These are phyloP conservation scores for Chondrostereum purpureum DNA, from an alignment of 1,284 basidiomycete genomes.

Conservation along the genomic window DNA sequence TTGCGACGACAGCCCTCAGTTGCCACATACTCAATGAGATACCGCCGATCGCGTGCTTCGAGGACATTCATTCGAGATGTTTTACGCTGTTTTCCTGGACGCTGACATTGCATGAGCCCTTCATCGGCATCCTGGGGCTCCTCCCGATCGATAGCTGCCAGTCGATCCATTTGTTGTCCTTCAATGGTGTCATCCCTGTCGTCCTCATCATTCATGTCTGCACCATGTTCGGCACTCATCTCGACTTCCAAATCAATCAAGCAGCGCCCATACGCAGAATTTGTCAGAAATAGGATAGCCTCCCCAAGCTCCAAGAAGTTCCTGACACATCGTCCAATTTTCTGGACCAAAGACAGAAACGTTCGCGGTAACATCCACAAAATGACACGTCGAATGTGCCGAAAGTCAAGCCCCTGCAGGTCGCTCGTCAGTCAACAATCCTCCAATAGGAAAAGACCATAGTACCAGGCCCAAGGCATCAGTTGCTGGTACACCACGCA, in stretches of 20 bases:
- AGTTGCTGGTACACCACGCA: constrained; percentile 7
- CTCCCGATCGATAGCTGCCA: neutral
- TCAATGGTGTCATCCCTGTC: too few species aligned
- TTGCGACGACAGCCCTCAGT: constrained; percentile 11
- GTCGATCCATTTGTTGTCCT: neutral
- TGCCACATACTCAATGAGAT: constrained; percentile 11
- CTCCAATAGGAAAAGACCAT: neutral
- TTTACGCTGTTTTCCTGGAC: too few species aligned
- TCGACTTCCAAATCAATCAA: constrained; percentile 1
- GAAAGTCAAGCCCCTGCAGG: constrained; percentile 5
- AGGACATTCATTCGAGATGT: neutral
- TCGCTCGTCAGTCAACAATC: neutral
- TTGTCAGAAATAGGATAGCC: constrained; percentile 6
- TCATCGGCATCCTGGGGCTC: too few species aligned
- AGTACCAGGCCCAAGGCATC: constrained; percentile 14
- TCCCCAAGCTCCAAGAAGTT: neutral
- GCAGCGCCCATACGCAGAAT: neutral
- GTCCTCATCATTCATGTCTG: neutral
- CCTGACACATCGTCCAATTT: constrained; percentile 6
- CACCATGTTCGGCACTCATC: neutral
- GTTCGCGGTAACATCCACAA: constrained; percentile 5
- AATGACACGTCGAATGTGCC: neutral
- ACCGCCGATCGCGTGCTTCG: constrained; percentile 11
- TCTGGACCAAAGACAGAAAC: constrained; percentile 5
- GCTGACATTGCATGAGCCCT: too few species aligned